Evolutionary conservation across 1,284 basidiomycete genomes (phyloP).

Genomic region (Fistulinella cinereoalba): DNA sequence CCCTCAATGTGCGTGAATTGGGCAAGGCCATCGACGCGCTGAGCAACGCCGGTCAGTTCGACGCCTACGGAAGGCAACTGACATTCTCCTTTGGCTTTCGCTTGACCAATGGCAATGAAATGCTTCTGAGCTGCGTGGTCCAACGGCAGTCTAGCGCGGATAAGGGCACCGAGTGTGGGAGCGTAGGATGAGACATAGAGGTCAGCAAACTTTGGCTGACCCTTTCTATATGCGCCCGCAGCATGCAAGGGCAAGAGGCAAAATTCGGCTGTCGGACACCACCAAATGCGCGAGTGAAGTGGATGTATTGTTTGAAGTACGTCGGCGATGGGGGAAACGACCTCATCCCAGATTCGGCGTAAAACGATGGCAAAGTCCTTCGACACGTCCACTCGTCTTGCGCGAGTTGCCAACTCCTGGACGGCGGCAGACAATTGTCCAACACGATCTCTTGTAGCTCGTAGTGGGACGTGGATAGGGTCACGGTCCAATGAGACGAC

Average conservation of each 20-base stretch:
- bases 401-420: not conserved
- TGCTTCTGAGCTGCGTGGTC: not conserved
- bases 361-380: not conserved
- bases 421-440: not conserved
- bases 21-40: not conserved
- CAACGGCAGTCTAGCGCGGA: conserved; percentile 12
- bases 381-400: not conserved
- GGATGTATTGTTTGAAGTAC: not conserved
- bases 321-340: not conserved
- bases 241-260: conserved; percentile 16
- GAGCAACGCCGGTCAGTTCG: not conserved
- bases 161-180: conserved; percentile 28
- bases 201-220: conserved; percentile 16
- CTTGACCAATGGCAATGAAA: not conserved
- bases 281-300: not conserved
- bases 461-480: not conserved
- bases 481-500: not conserved
- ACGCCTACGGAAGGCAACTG: conserved; percentile 2
- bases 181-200: conserved; percentile 35
- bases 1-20: conserved; percentile 3
- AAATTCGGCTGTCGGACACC: conserved; percentile 11
- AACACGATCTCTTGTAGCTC: not conserved
- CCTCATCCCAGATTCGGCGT: not conserved
- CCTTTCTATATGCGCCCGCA: conserved; percentile 23
- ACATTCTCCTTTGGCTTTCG: not conserved